Conservation (phyloP, 768 basidiomycete genomes). For the Russula sp. region DNA sequence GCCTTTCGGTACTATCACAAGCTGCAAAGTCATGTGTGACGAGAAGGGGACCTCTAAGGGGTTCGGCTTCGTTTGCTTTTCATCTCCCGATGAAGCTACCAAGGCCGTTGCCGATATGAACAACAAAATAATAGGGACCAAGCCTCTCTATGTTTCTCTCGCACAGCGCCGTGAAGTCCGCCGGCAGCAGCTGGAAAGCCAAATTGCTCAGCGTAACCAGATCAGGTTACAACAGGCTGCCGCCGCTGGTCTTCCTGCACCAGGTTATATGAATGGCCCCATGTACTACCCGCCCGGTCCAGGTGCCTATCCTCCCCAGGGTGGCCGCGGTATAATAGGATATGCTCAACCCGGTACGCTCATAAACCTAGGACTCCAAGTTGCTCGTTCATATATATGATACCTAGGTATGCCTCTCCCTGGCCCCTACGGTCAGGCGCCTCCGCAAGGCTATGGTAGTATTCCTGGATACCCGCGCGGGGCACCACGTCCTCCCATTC, state of each 20-base stretch:
- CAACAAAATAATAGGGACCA: conserved; percentile 99
- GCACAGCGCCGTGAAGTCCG: conserved; percentile 98
- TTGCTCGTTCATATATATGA: conserved; percentile 42
- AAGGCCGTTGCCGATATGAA: conserved; percentile 99
- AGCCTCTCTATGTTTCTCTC: conserved; percentile 97
- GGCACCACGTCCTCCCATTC: conserved; percentile 53
- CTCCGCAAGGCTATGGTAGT: conserved; percentile 65
- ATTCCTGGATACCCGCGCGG: conserved; percentile 62
- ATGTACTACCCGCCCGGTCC: conserved; percentile 82
- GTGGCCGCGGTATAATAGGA: conserved; percentile 66
- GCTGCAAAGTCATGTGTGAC: conserved; percentile 98
- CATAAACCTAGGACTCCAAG: not conserved
- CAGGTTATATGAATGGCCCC: conserved; percentile 72
- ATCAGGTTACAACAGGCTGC: conserved; percentile 95
- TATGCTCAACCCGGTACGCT: conserved; percentile 78
- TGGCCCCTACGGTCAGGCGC: conserved; percentile 61
- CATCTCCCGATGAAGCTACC: conserved; percentile 95
- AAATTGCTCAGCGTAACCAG: conserved; percentile 97
- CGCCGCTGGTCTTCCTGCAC: conserved; percentile 71
- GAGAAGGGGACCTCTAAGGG: conserved; percentile 91
- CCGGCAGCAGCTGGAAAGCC: conserved; percentile 96
- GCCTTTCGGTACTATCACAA: conserved; percentile 94
- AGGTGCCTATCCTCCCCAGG: conserved; percentile 73
- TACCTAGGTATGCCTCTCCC: conserved; percentile 73
- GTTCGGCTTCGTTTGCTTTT: conserved; percentile 99